Base-by-base conservation (phyloP, 495 filamentous ascomycete genomes). In the Apiosordaria backusii region DNA sequence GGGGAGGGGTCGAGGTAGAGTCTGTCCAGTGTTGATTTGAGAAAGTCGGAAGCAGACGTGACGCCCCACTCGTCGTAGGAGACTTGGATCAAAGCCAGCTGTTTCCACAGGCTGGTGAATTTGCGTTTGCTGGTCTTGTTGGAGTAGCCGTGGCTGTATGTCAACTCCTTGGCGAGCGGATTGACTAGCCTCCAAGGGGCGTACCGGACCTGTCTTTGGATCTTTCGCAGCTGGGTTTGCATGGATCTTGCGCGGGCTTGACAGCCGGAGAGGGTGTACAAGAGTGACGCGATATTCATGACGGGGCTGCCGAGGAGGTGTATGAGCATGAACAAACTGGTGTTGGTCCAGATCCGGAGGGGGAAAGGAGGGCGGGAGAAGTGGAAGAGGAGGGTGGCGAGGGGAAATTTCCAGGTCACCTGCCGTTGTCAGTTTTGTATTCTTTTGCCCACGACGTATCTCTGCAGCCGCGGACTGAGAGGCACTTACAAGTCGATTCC, bases 351-450 rank as follows among this genome's bases (percentile, higher is more conserved):
- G 16, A 26, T 27, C 0, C 57, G 45, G 9, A 26, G 61, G 21
- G 61, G 16, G 40, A 68, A 57, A 4, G 66, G 66, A 15, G 66
- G 66, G 4, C 66, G 66, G 15, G 61, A 40, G 21, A 68, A 64
- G 40, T 68, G 62, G 45, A 65, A 64, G 50, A 68, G 62, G 16
- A 68, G 45, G 6, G 57, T 61, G 24, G 58, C 23, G 18, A 68
- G 66, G 10, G 66, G 66, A 3, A 68, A 19, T 45, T 68, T 68
- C 66, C 66, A 68, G 53, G 62, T 64, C 5, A 66, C 65, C 65
- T 66, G 25, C 1, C 16, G 40, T 19, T n/a, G 23, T 57, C 57
- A 60, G 24, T 29, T 26, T 57, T 16, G 5, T 21, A 1, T 3
- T 57, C 53, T 57, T 57, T 21, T 19, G 15, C 2, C n/a, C 53